A percentile compares a stretch with the other conserved stretches of the same genome.
Evolutionary conservation across 371 early-diverging fungal genomes (phyloP).

Genomic region (Mucor indicus): DNA sequence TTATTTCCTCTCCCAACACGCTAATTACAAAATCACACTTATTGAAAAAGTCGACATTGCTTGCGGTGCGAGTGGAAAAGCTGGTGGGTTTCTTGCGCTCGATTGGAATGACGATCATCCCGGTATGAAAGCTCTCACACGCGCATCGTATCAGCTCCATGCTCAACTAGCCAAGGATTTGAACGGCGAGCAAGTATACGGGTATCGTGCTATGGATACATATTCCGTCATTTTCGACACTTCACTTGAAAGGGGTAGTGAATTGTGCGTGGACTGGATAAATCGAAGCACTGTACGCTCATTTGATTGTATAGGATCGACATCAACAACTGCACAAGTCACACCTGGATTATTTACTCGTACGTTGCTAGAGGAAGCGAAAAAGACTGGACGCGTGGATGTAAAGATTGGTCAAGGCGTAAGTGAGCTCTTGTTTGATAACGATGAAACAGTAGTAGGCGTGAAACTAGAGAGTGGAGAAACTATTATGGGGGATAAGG

Average conservation of each 20-base stretch:
- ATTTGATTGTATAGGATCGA: conserved; percentile 45
- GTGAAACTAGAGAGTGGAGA: conserved; percentile 29
- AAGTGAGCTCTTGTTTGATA: conserved; percentile 13
- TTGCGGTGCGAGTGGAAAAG: conserved; percentile 65
- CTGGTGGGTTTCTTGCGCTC: conserved; percentile 71
- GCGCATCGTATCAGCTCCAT: conserved; percentile 61
- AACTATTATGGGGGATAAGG: conserved; percentile 23
- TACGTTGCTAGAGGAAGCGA: conserved; percentile 43
- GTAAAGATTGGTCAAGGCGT: conserved; percentile 23
- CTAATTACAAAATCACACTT: conserved; percentile 13
- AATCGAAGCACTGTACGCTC: conserved; percentile 27
- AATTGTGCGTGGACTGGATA: conserved; percentile 37
- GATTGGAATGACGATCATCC: conserved; percentile 62
- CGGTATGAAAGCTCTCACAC: conserved; percentile 43
- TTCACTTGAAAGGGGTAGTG: not conserved
- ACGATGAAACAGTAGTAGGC: conserved; percentile 18
- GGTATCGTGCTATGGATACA: conserved; percentile 58
- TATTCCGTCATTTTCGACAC: conserved; percentile 38
- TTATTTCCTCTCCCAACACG: conserved; percentile 52
- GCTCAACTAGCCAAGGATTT: conserved; percentile 52
- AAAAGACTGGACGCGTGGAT: conserved; percentile 23
- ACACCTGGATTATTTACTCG: conserved; percentile 56
- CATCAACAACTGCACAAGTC: conserved; percentile 59
- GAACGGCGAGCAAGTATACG: conserved; percentile 52
- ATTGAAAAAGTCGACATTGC: conserved; percentile 63